Base-by-base conservation (phyloP, 2,329 filamentous ascomycete species). In the Calonectria fujianensis region DNA sequence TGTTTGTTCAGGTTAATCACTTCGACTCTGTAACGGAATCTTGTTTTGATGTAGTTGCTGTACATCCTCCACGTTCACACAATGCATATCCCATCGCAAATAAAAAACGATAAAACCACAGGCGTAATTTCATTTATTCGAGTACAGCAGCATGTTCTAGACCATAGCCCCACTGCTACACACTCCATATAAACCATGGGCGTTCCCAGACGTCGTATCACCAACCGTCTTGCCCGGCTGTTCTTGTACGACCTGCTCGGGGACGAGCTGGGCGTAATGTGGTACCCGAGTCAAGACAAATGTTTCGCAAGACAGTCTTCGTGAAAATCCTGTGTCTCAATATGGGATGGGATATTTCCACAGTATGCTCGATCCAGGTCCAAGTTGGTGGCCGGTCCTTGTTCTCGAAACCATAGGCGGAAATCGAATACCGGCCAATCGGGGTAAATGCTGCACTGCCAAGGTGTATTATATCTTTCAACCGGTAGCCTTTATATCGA, bases 391-490 rank as follows among this genome's bases (percentile, higher is more conserved):
- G 24, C 35, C 14, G 57, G 39, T 20, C 3, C 20, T 29, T 41
- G 35, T 29, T 39, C n/a, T 39, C 37, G n/a, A 14, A 63, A 27
- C 20, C 35, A 39, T 29, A 2, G n/a, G 13, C 45, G 45, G 27
- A 51, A 52, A 51, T 54, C 48, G 41, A 63, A 73, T 24, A 16
- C 41, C 31, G 18, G 50, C 37, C 31, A 29, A 18, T 41, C 45
- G 51, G n/a, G 39, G 51, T n/a, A 32, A 41, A 70, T 6, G 16
- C 39, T 41, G 32, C 32, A 32, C 52, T 20, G 41, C 31, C 13
- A 52, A 61, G 45, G n/a, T 45, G 48, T 51, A 59, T 32, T 24
- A 61, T 51, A 50, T 61, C 16, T 35, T 39, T 64, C 48, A 41
- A 41, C 61, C 14, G 32, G 16, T 41, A 18, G 50, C 39, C 10